Conservation (phyloP, 2,329 filamentous ascomycete species). For the Tolypocladium tropicale region DNA sequence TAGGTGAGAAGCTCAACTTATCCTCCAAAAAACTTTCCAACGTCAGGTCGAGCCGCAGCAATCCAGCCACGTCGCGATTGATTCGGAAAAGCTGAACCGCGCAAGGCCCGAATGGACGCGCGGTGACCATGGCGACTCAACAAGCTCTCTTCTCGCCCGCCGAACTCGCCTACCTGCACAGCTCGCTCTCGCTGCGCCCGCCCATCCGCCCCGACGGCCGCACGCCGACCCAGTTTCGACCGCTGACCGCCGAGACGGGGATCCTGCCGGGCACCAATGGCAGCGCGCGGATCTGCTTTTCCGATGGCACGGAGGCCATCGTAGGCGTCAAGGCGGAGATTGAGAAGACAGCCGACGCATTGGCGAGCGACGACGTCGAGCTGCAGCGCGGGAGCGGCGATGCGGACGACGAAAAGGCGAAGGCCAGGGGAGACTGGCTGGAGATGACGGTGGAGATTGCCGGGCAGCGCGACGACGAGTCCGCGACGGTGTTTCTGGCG, state of each 20-base stretch:
- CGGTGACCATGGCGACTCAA: constrained; percentile 48
- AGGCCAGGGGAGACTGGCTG: constrained; percentile 61
- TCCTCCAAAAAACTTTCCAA: constrained; percentile 14
- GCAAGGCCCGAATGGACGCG: neutral
- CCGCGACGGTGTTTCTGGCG: constrained; percentile 74
- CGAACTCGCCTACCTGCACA: constrained; percentile 91
- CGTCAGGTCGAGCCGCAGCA: constrained; percentile 4
- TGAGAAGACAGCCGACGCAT: constrained; percentile 49
- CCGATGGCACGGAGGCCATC: constrained; percentile 90
- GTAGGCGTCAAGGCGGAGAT: constrained; percentile 95
- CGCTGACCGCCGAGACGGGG: constrained; percentile 79
- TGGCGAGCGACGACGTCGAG: constrained; percentile 14
- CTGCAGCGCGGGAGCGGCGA: constrained; percentile 24
- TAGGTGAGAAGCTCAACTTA: constrained; percentile 15
- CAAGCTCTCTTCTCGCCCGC: constrained; percentile 80
- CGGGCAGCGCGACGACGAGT: constrained; percentile 82
- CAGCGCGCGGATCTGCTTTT: constrained; percentile 85
- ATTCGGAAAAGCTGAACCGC: neutral
- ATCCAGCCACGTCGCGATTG: neutral
- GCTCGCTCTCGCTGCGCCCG: constrained; percentile 68
- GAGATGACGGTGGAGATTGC: constrained; percentile 89
- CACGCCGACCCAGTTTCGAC: constrained; percentile 75
- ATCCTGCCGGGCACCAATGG: constrained; percentile 86
- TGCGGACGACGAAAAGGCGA: constrained; percentile 26
- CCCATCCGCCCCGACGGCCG: constrained; percentile 88